A percentile compares a stretch with the other conserved stretches of the same genome.
Conservation (phyloP, 768 basidiomycete genomes). For the Tylopilus balloui region DNA sequence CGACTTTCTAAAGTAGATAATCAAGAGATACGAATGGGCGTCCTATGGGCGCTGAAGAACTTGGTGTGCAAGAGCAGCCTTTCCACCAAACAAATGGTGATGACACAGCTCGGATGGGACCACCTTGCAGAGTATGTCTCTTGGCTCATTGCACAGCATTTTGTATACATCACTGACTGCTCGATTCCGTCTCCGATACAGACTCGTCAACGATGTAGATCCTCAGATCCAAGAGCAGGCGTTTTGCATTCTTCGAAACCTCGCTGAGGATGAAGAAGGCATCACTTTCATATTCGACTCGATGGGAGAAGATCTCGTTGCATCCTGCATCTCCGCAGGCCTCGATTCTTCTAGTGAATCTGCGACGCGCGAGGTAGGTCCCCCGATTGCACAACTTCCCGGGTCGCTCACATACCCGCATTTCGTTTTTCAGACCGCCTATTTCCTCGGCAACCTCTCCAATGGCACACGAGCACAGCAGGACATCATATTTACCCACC, state of each 20-base stretch:
- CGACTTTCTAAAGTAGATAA: constrained; percentile 52
- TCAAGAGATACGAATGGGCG: constrained; percentile 56
- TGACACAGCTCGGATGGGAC: constrained; percentile 65
- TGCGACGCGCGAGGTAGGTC: constrained; percentile 48
- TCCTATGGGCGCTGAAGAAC: constrained; percentile 88
- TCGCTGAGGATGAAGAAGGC: constrained; percentile 63
- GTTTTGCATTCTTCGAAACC: constrained; percentile 59
- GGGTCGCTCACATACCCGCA: background rate
- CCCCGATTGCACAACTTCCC: background rate
- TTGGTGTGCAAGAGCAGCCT: constrained; percentile 58
- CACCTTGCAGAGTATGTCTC: constrained; percentile 49
- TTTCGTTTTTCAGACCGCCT: constrained; percentile 42
- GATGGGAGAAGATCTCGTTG: constrained; percentile 43
- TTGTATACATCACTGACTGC: background rate
- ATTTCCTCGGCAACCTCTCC: constrained; percentile 62
- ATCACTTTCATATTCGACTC: constrained; percentile 55
- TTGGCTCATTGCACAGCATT: background rate
- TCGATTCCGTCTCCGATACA: constrained; percentile 18
- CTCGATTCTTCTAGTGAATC: constrained; percentile 51
- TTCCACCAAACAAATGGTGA: constrained; percentile 61
- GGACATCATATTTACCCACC: constrained; percentile 46
- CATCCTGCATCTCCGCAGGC: constrained; percentile 43
- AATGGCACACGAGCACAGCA: constrained; percentile 54
- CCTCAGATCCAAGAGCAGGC: constrained; percentile 65
- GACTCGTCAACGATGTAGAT: constrained; percentile 53